phyloP scores from a whole-genome alignment of 2,329 filamentous ascomycete genomes.

The Colletotrichum sp. region DNA sequence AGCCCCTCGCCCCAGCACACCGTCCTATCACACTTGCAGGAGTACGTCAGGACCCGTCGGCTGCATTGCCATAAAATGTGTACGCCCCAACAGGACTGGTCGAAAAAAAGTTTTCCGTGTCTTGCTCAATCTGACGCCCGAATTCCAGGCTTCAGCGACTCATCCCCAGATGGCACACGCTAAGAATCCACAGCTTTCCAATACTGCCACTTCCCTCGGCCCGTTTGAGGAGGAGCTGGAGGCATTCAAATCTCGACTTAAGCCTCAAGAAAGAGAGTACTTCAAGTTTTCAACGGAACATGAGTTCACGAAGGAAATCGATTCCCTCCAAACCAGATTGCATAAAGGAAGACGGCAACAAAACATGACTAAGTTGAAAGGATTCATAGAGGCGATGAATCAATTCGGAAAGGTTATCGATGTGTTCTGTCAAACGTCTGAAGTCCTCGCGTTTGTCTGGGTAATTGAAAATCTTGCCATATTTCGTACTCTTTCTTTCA shows the following conservation, averaged over 20 bases:
- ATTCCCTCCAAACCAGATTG: background rate
- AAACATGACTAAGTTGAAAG: background rate
- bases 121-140: too few relatives aligned
- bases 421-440: background rate
- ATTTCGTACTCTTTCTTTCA: too few relatives aligned
- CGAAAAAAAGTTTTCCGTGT: too few relatives aligned
- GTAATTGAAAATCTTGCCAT: too few relatives aligned
- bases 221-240: background rate
- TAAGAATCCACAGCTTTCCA: too few relatives aligned
- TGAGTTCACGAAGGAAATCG: background rate
- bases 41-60: too few relatives aligned
- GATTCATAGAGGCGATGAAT: background rate
- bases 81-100: too few relatives aligned
- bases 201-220: too few relatives aligned
- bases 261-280: background rate
- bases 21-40: too few relatives aligned
- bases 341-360: background rate
- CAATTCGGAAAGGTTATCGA: background rate
- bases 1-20: too few relatives aligned
- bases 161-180: too few relatives aligned
- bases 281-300: background rate
- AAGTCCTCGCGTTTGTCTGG: background rate
- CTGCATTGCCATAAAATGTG: too few relatives aligned
- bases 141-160: background rate
- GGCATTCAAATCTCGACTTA: background rate